Evolutionary conservation across 805 yeast species (phyloP), one percentile per base, ranked within the genome.

Genomic region (Yamadazyma olivae): DNA sequence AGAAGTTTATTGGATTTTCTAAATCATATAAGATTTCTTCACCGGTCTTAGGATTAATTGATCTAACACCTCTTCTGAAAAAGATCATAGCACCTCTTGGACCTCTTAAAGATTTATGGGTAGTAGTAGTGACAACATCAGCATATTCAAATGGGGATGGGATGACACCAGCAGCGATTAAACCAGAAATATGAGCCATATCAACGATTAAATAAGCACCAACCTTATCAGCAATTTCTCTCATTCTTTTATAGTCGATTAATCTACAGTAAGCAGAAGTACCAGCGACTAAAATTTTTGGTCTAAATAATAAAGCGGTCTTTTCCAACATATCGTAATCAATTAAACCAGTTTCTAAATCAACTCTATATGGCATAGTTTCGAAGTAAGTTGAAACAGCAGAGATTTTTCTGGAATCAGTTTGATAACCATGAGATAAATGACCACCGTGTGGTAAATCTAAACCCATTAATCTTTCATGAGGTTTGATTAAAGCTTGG

Each of bases 371-470:
- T 22, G 99, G 99, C 97, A 91, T 90, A 35, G 96, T 89, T 67
- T 88, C 93, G 70, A 91, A 91, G 69, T 91, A 91, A 54, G 88
- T 91, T 36, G 97, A 89, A 49, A 91, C 81, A 56, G 78, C 86
- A 26, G 95, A 86, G 56, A 91, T 90, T 72, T 90, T 90, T 56
- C 90, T 83, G 45, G 85, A 68, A 43, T 83, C 81, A 36, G 96
- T 86, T 71, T 89, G 96, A 70, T 91, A 91, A 51, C 99, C 99
- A 60, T 91, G 99, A 28, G 95, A 85, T 60, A 91, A 77, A 63
- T 91, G 99, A 48, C 99, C 99, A 54, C 99, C 99, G 55, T 91
- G 97, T 43, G 99, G 98, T 57, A 91, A 77, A 62, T 91, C 98
- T 46, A 91, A 77, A 53, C 99, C 99, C 99, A 91, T 91, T 48